Evolutionary conservation across 495 filamentous ascomycete species (phyloP), one percentile per base, ranked within the genome.

Genomic region (Ramalina intermedia): DNA sequence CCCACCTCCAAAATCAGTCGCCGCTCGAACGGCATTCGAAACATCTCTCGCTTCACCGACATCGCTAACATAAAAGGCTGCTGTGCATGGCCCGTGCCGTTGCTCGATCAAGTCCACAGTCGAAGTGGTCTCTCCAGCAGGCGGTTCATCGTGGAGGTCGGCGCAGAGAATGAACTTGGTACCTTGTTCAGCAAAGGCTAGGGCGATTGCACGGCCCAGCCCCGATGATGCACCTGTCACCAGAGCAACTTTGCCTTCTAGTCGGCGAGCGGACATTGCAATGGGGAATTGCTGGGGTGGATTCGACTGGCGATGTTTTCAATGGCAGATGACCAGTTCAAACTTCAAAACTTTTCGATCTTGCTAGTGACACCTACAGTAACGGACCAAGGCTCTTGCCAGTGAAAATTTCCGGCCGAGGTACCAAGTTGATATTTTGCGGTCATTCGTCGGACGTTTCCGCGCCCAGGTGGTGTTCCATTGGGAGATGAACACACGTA

Each of bases 161-260:
- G 66, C 68, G 44, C 71, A 77, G 38, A 75, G 63, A 6, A 78
- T 57, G 2, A 52, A 49, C 35, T 59, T 55, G 6, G 72, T 64
- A 6, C 70, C 72, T 52, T 75, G 64, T 6, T 45, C 52, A 6
- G 69, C 64, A 50, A 67, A 72, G 1, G 61, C 56, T 7, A 60
- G 54, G 12, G 57, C 48, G 39, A 56, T 52, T 20, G 57, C 69
- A 33, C 70, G 60, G 18, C 73, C 70, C 0, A 75, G 49, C 6
- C 71, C 72, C 0, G 68, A 68, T 2, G 71, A 71, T 6, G 69
- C 37, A 24, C 73, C 74, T 2, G 72, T 75, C 16, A 76, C 61
- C 13, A 75, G 67, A 38, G 66, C 67, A 1, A 70, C 61, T 56
- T 68, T 69, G 50, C 59, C 50, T 4, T 50, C 41, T 1, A 69